A percentile compares a stretch with the other conserved stretches of the same genome.
These are phyloP conservation scores for Backusella circina DNA, from an alignment of 192 early-diverging fungal species.

Conservation along the genomic window DNA sequence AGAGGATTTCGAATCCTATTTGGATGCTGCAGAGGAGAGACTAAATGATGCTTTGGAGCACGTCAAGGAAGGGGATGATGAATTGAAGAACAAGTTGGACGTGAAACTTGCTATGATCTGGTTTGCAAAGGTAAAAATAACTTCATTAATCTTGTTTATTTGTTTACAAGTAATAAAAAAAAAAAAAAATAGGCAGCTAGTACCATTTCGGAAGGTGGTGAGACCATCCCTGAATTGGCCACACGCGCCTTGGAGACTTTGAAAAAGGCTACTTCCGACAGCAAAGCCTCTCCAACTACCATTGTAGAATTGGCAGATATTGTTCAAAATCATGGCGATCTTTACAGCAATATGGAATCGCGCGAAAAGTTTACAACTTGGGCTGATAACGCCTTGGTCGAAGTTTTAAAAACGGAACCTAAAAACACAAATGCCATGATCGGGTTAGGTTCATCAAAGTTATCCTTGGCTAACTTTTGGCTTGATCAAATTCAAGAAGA, in stretches of 20 bases:
- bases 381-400: conserved; percentile 9
- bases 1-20: conserved; percentile 27
- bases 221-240: conserved; percentile 13
- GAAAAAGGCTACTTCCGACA: neutral
- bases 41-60: conserved; percentile 22
- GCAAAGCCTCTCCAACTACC: neutral
- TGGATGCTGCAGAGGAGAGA: conserved; percentile 32
- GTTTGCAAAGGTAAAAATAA: conserved; percentile 21
- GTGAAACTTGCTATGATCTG: conserved; percentile 10
- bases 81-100: conserved; percentile 1
- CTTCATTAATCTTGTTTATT: neutral
- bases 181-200: neutral
- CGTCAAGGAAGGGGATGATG: neutral
- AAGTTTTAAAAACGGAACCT: neutral
- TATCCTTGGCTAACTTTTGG: conserved; percentile 24
- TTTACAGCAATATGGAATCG: neutral
- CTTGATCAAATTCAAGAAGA: conserved; percentile 16
- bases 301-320: conserved; percentile 13
- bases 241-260: conserved; percentile 6
- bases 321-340: conserved; percentile 27
- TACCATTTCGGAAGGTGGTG: neutral
- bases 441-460: conserved; percentile 21
- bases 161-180: neutral
- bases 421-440: conserved; percentile 14
- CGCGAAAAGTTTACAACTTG: conserved; percentile 15